Conservation (phyloP, 164 flowering plant species). For the Magnolia kwangsiensis region DNA sequence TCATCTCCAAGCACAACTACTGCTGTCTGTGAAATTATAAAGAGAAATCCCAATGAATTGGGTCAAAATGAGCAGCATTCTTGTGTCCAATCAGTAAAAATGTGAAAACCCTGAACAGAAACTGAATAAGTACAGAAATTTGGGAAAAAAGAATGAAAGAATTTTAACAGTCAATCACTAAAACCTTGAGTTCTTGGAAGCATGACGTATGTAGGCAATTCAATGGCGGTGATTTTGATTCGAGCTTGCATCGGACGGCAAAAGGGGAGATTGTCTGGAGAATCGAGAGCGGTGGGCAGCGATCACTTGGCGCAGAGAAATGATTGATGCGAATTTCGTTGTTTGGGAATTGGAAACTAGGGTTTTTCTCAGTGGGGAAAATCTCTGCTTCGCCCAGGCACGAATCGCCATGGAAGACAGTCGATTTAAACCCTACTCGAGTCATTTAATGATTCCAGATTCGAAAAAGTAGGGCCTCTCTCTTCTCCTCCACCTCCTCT, state of each 20-base stretch:
- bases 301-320: slow-evolving; percentile 60
- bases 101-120: slow-evolving; percentile 1
- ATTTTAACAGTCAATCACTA: neutral
- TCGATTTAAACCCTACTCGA: slow-evolving; percentile 58
- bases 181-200: slow-evolving; percentile 64
- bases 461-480: neutral
- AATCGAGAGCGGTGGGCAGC: slow-evolving; percentile 78
- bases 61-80: neutral
- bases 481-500: neutral
- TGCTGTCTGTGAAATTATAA: slow-evolving; percentile 57
- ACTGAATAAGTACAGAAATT: neutral
- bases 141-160: neutral
- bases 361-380: slow-evolving; percentile 35
- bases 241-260: slow-evolving; percentile 78
- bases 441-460: slow-evolving; percentile 40
- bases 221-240: slow-evolving; percentile 47
- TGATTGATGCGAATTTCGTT: slow-evolving; percentile 79
- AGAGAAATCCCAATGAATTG: neutral
- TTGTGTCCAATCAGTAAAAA: neutral
- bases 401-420: slow-evolving; percentile 61
- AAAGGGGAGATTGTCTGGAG: slow-evolving; percentile 74
- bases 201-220: slow-evolving; percentile 63
- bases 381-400: slow-evolving; percentile 69
- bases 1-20: slow-evolving; percentile 69
- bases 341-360: slow-evolving; percentile 67